Base-by-base conservation (phyloP, 139 green algal genomes). In the Coelastrella sp. region DNA sequence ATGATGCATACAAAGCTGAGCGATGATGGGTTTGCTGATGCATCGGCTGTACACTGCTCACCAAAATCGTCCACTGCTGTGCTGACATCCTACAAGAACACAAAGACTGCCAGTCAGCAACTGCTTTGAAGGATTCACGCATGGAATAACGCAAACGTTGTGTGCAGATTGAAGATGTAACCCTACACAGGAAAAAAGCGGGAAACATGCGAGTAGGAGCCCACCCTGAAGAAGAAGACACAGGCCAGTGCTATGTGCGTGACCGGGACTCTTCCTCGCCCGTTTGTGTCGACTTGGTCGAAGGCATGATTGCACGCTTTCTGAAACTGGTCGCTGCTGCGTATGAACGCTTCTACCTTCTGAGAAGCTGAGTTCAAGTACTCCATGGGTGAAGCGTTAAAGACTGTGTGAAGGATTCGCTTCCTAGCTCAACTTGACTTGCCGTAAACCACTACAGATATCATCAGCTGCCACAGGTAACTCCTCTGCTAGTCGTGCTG, bases 51-150 rank as follows among this genome's bases (percentile, higher is more conserved):
- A 3, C 82, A 20, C 65, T 27, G 12, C 76, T 70, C n/a, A 91
- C 87, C 87, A 86, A 87, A 91, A 57, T 91, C 87, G 57, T 86
- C 87, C 12, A 91, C 87, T 58, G 87, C 76, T 63, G 60, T 70
- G 61, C 76, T 70, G 7, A 91, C 65, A 25, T 90, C 73, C 85
- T 88, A 68, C 68, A 82, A 57, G 68, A 15, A 76, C 35, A 49
- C 35, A 49, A 49, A 49, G 35, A 49, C 35, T 49, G 35, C 35
- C 35, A 49, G 66, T 19, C 66, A 75, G 66, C 66, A 5, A 49
- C 35, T 49, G 35, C 35, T 49, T 49, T 49, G 35, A 49, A 5
- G 3, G 35, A 1, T 49, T 49, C 35, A 49, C 35, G 35, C 35
- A 49, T 49, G 35, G 35, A 1, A 49, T 49, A 49, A 1, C 3